These are phyloP conservation scores for Gastrolobium villosum DNA, from an alignment of 306 rosid genomes.

Conservation along the genomic window DNA sequence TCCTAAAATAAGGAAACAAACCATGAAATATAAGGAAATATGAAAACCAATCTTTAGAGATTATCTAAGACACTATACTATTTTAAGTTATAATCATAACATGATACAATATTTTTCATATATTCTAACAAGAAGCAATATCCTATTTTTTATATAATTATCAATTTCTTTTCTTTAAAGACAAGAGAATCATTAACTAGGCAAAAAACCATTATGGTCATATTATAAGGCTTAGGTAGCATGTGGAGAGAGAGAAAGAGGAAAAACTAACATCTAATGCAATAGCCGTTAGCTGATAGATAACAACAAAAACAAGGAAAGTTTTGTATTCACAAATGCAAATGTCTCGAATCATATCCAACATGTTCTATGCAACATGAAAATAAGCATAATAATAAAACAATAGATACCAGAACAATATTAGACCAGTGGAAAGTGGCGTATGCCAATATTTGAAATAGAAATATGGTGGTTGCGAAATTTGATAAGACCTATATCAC, in stretches of 20 bases:
- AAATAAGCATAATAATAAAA: constrained; percentile 14
- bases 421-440: constrained; percentile 20
- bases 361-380: constrained; percentile 17
- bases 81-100: too few species aligned
- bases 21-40: too few species aligned
- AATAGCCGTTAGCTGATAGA: constrained; percentile 12
- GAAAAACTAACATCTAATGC: constrained; percentile 10
- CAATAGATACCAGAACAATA: constrained; percentile 7
- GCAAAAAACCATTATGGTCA: constrained; percentile 37
- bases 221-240: constrained; percentile 19
- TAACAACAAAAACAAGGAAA: constrained; percentile 30
- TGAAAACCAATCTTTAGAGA: too few species aligned
- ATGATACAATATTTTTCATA: too few species aligned
- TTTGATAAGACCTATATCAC: constrained; percentile 27
- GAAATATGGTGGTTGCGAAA: not conserved
- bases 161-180: constrained; percentile 27
- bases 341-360: constrained; percentile 29
- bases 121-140: not conserved
- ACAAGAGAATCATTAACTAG: constrained; percentile 22
- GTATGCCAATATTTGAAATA: constrained; percentile 37
- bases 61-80: too few species aligned
- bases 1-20: too few species aligned
- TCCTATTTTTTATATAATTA: constrained; percentile 20
- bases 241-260: not conserved
- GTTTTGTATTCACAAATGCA: constrained; percentile 12